Conservation (phyloP, 306 rosid genomes). For the Casuarina equisetifolia region DNA sequence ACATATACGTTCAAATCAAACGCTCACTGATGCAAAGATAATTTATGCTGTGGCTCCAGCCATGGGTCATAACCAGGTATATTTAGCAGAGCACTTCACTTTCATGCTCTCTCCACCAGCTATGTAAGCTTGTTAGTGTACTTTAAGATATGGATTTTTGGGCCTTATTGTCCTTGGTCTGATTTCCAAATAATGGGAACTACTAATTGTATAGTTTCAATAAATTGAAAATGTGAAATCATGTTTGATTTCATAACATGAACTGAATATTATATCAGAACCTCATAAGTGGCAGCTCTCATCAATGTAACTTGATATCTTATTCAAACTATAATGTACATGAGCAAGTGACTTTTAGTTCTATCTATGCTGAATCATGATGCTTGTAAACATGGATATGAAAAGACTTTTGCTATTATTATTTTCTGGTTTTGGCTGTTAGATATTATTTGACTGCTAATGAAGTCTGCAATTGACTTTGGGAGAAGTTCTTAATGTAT, state of each 20-base stretch:
- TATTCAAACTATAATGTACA: not conserved
- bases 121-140: not conserved
- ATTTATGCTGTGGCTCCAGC: constrained; percentile 87
- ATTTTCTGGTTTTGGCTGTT: not conserved
- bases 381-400: not conserved
- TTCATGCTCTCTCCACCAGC: not conserved
- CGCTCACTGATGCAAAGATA: constrained; percentile 46
- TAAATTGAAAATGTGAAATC: not conserved
- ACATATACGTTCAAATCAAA: constrained; percentile 31
- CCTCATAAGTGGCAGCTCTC: not conserved
- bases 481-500: not conserved
- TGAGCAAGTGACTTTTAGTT: not conserved
- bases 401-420: not conserved
- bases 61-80: constrained; percentile 95
- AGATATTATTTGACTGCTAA: no score
- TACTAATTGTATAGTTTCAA: constrained; percentile 6
- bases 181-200: not conserved
- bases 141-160: not conserved
- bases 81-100: not conserved
- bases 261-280: not conserved
- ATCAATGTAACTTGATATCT: not conserved
- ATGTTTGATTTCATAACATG: not conserved
- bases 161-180: not conserved
- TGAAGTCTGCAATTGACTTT: not conserved
- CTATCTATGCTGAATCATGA: not conserved